phyloP scores from a whole-genome alignment of 768 basidiomycete species.

The Paxillus ammoniavirescens region DNA sequence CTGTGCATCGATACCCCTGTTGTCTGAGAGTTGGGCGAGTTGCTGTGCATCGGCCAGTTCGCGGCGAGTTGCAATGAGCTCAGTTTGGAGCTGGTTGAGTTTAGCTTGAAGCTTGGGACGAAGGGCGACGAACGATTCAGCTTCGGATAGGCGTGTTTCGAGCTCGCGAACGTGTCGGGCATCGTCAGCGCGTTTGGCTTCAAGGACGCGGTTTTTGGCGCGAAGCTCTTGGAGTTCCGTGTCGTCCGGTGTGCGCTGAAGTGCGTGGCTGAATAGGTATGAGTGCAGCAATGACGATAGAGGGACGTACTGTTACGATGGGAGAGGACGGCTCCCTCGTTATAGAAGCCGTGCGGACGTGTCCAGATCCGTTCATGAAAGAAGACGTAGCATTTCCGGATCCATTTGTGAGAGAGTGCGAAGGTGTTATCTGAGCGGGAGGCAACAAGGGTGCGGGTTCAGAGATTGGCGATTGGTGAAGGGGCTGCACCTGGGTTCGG shows the following conservation, averaged over 20 bases:
- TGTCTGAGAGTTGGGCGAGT: conserved; percentile 68
- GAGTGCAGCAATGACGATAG: background rate
- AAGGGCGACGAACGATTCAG: conserved; percentile 77
- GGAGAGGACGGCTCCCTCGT: conserved; percentile 29
- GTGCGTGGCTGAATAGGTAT: conserved; percentile 7
- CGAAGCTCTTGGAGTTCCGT: conserved; percentile 76
- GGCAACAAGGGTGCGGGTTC: conserved; percentile 7
- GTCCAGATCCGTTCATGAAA: conserved; percentile 7
- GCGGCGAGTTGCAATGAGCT: conserved; percentile 72
- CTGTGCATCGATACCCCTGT: conserved; percentile 69
- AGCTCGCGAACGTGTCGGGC: conserved; percentile 80
- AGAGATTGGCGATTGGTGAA: conserved; percentile 18
- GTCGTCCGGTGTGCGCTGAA: conserved; percentile 43
- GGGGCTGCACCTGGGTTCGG: conserved; percentile 21
- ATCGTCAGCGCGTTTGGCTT: conserved; percentile 86
- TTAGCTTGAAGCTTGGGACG: conserved; percentile 92
- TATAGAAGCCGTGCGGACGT: conserved; percentile 15
- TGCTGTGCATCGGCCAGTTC: conserved; percentile 77
- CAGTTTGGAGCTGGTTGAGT: conserved; percentile 75
- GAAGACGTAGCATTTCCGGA: conserved; percentile 3
- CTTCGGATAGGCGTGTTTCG: conserved; percentile 80
- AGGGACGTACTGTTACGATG: conserved; percentile 16
- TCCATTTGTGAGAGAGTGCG: conserved; percentile 15
- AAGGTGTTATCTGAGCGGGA: conserved; percentile 14
- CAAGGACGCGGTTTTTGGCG: conserved; percentile 80